Base-by-base conservation (phyloP, 1,284 basidiomycete species). In the Trichosporon asahii region DNA sequence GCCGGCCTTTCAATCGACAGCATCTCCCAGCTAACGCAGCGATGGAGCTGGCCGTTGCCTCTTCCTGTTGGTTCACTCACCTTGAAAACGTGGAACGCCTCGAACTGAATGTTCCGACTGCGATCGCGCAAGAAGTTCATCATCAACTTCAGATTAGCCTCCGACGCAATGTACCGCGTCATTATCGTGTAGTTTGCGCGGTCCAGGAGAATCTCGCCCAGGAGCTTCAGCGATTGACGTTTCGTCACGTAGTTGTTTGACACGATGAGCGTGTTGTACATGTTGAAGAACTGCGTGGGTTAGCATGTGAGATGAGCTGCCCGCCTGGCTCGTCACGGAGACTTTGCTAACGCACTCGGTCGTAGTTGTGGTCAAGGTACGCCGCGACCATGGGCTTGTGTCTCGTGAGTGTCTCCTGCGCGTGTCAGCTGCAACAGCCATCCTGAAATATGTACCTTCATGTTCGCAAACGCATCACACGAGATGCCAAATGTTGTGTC, bases 81-180 rank as follows among this genome's bases (percentile, higher is more conserved):
- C 89, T 99, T 99, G 89, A 99, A 99, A 37, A 99, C 97, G 78
- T 99, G 97, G 85, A 99, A 99, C 2, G 96, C 96, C 83, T 99
- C 96, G 73, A 98, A 99, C 84, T 99, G 96, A 67, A 99, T 99
- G 83, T 99, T 98, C 86, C 94, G 93, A 87, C 94, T 96, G 87
- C 95, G 95, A 80, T 98, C 95, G 72, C 95, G 88, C 65, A 99
- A 86, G 66, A 99, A 88, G 83, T 99, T 99, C 96, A 99, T 99
- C 94, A 99, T 98, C 89, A 96, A 93, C 89, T 98, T 98, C 72
- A 99, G 87, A 80, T 99, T 99, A 46, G 91, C 91, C 71, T 88
- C 87, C 65, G 89, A 90, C 5, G 92, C 89, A 76, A 99, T 98
- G 82, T 98, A 99, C n/a, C 90, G 88, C 0, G 96, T 98, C 96